Percentiles rank a stretch among this genome's conserved stretches.
Conservation (phyloP, 2,329 filamentous ascomycete genomes). For the Colletotrichum sp. region DNA sequence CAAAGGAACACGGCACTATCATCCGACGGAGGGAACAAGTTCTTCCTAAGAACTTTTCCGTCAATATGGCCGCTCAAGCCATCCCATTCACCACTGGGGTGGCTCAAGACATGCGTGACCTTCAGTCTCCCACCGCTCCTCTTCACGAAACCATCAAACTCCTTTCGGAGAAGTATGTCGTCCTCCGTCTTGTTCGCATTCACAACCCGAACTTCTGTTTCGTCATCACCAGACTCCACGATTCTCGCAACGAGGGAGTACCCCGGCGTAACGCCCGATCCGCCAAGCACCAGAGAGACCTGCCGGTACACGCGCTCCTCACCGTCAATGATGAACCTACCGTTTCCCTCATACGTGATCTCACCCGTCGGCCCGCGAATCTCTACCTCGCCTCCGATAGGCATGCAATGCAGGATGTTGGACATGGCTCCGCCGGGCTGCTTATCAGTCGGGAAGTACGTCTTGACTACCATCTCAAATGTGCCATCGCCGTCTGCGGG, state of each 20-base stretch:
- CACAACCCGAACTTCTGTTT: constrained; percentile 44
- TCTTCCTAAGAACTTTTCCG: constrained; percentile 41
- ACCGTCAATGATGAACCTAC: constrained; percentile 48
- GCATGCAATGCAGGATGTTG: constrained; percentile 56
- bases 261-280: constrained; percentile 55
- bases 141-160: constrained; percentile 44
- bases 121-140: constrained; percentile 41
- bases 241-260: constrained; percentile 53
- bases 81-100: constrained; percentile 47
- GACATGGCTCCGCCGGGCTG: constrained; percentile 59
- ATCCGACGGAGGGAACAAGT: constrained; percentile 44
- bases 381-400: constrained; percentile 52
- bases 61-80: constrained; percentile 50
- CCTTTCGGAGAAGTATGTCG: constrained; percentile 49
- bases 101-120: constrained; percentile 51
- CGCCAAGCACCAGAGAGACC: constrained; percentile 54
- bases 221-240: constrained; percentile 33
- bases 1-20: constrained; percentile 50
- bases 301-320: constrained; percentile 44
- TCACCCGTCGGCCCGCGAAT: constrained; percentile 56
- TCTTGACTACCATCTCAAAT: constrained; percentile 55
- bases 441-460: constrained; percentile 50
- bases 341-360: constrained; percentile 51
- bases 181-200: constrained; percentile 52
- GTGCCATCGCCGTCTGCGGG: constrained; percentile 41